These are phyloP conservation scores for Yamagishiella unicocca DNA, from an alignment of 139 green algal species.

Conservation along the genomic window DNA sequence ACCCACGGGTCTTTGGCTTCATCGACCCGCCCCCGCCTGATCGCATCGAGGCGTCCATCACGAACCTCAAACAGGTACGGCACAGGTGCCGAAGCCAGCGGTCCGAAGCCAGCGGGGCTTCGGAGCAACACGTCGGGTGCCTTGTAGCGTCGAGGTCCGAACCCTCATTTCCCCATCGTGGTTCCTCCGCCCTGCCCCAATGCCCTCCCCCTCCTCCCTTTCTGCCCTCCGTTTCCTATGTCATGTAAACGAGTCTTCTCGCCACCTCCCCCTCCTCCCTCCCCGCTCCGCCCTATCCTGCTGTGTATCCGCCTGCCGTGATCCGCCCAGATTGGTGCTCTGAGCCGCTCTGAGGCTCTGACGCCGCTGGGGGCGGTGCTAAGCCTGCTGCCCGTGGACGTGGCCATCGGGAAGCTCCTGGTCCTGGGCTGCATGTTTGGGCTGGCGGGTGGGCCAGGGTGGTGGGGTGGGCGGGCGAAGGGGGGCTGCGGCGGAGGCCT, in stretches of 20 bases:
- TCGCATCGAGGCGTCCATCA: constrained; percentile 56
- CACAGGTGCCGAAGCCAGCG: too few species aligned
- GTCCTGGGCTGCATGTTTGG: constrained; percentile 51
- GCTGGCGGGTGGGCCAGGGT: not conserved
- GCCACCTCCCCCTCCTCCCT: not conserved
- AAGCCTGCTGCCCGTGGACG: constrained; percentile 70
- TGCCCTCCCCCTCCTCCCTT: too few species aligned
- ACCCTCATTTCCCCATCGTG: too few species aligned
- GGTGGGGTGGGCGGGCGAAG: too few species aligned
- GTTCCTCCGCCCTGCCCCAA: too few species aligned
- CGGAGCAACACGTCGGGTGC: too few species aligned
- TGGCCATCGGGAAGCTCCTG: constrained; percentile 61
- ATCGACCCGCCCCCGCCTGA: constrained; percentile 62
- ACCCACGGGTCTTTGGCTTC: constrained; percentile 62
- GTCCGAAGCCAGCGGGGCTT: too few species aligned
- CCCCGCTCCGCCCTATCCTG: not conserved
- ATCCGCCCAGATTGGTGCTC: constrained; percentile 49
- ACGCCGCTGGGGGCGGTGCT: constrained; percentile 76
- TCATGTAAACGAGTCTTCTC: too few species aligned
- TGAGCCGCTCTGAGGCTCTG: constrained; percentile 62
- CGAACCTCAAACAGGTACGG: constrained; percentile 58
- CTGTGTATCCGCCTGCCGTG: not conserved
- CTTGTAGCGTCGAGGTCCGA: too few species aligned
- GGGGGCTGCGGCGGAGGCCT: too few species aligned
- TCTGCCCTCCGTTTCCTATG: too few species aligned